phyloP scores from a whole-genome alignment of 176 grass and related monocot genomes.

The Zea luxurians region DNA sequence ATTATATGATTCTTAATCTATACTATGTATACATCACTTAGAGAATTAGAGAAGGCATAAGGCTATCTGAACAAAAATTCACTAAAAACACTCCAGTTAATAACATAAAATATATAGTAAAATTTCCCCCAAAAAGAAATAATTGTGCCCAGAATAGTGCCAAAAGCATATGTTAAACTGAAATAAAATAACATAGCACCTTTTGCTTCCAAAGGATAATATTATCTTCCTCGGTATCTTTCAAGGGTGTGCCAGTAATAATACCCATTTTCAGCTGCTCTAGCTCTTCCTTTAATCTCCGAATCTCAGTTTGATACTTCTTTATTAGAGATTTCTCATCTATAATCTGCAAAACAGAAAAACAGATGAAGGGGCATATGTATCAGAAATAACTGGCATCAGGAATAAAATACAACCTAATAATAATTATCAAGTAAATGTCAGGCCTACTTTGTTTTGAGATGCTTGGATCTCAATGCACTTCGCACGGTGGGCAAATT shows the following conservation, averaged over 20 bases:
- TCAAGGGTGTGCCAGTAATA: constrained; percentile 60
- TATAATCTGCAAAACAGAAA: constrained; percentile 68
- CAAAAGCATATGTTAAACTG: constrained; percentile 8
- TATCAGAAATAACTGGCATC: constrained; percentile 23
- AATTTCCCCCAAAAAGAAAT: background rate
- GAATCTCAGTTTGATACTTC: constrained; percentile 98
- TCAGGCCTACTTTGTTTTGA: constrained; percentile 81
- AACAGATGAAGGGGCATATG: constrained; percentile 34
- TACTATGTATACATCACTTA: constrained; percentile 23
- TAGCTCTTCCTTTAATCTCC: constrained; percentile 88
- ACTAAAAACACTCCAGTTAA: constrained; percentile 9
- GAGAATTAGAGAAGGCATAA: background rate
- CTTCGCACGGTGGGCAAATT: constrained; percentile 98
- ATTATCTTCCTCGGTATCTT: constrained; percentile 75
- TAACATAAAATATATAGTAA: constrained; percentile 13
- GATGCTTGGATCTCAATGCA: constrained; percentile 95
- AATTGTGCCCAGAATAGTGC: constrained; percentile 2
- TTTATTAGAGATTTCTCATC: constrained; percentile 99
- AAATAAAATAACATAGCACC: constrained; percentile 51
- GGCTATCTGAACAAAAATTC: constrained; percentile 2
- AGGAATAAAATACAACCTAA: constrained; percentile 23
- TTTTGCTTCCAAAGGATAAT: constrained; percentile 93
- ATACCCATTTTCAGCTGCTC: constrained; percentile 98
- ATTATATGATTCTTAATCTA: constrained; percentile 24
- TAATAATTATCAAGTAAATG: constrained; percentile 38